Base-by-base conservation (phyloP, 179 eudicot species). In the Drosera spatulata region DNA sequence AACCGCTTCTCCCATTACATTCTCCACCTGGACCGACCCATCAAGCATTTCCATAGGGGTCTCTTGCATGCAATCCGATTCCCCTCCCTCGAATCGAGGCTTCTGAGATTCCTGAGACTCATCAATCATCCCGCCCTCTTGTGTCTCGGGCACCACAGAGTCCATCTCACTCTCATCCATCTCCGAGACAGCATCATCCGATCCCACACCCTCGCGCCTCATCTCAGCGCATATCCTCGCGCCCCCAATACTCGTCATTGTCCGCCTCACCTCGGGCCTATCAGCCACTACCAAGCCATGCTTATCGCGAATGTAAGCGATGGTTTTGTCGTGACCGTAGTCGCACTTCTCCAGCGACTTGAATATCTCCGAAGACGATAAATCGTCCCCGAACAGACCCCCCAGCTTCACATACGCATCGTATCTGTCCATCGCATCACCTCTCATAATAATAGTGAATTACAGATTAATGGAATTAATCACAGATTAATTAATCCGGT, bases 221-320 rank as follows among this genome's bases (percentile, higher is more conserved):
- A 46, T 8, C 2, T 33, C 64, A 9, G 52, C 55, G 7, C 44
- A 41, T 8, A 61, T 11, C 10, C 64, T 49, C 49, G 64, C 43
- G 8, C 64, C 54, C 10, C 64, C 64, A 22, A 50, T 38, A 49
- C 64, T 61, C 44, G 54, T 61, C 55, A 53, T 61, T 45, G 56
- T 48, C 55, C 64, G 64, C 38, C 50, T 61, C 8, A 22, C 3
- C 10, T 9, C 37, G 10, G 61, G 39, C n/a, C n/a, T n/a, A n/a
- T n/a, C n/a, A n/a, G n/a, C n/a, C n/a, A n/a, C n/a, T 8, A 11
- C 40, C 33, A 37, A 50, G 2, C 40, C 38, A 3, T 54, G 15
- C n/a, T 61, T 40, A 22, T 61, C 10, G 10, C 38, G 12, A 1
- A 61, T 49, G 64, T 48, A 42, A 11, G 41, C 37, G 15, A 49